Percentiles rank a stretch among this genome's conserved stretches.
Evolutionary conservation across 1,284 basidiomycete species (phyloP).

Genomic region (Wallemia mellicola): DNA sequence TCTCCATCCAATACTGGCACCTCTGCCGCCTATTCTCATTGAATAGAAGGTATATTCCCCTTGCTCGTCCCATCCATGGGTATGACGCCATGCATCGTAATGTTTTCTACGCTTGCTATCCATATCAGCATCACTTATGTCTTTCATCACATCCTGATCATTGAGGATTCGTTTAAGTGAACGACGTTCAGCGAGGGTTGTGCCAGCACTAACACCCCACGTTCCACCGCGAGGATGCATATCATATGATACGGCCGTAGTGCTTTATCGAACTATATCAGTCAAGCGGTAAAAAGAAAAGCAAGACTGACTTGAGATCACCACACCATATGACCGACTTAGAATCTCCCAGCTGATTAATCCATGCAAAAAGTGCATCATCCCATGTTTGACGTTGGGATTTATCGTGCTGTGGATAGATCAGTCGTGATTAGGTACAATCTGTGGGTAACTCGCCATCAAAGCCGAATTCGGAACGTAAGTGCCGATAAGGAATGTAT

Average conservation of each 20-base stretch:
- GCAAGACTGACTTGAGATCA: constrained; percentile 45
- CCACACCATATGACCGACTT: constrained; percentile 75
- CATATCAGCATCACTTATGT: not conserved
- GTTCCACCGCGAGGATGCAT: constrained; percentile 6
- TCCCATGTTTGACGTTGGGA: constrained; percentile 56
- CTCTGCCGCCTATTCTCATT: constrained; percentile 23
- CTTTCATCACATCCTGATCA: not conserved
- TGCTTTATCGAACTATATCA: constrained; percentile 35
- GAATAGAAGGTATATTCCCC: not conserved
- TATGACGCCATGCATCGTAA: constrained; percentile 47
- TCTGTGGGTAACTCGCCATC: constrained; percentile 31
- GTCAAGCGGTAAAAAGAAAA: not conserved
- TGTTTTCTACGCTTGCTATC: constrained; percentile 41
- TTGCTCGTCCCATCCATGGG: constrained; percentile 28
- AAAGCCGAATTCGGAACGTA: constrained; percentile 63
- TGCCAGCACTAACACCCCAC: constrained; percentile 6
- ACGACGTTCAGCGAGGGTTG: constrained; percentile 18
- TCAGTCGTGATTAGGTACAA: too few relatives aligned
- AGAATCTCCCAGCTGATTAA: constrained; percentile 34
- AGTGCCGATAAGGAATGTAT: constrained; percentile 40
- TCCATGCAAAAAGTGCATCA: constrained; percentile 34
- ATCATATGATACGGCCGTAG: constrained; percentile 24
- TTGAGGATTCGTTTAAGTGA: constrained; percentile 11
- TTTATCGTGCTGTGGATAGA: too few relatives aligned
- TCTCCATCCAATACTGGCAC: constrained; percentile 59